phyloP scores from a whole-genome alignment of 2,329 filamentous ascomycete genomes.

The Fusarium agapanthi region DNA sequence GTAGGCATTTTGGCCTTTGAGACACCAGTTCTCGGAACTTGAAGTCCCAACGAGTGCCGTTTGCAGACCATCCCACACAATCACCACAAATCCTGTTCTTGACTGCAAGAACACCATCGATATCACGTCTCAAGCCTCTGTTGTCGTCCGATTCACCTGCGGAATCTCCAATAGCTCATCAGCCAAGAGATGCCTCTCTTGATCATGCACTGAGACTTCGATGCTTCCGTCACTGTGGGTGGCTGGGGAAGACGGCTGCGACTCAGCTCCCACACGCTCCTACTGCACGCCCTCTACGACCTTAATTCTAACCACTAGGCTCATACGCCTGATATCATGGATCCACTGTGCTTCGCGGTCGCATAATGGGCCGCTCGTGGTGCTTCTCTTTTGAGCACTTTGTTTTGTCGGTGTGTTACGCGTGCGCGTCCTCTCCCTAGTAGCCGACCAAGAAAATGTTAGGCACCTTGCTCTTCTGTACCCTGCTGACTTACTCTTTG shows the following conservation, averaged over 20 bases:
- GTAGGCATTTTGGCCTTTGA: neutral
- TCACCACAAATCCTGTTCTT: slow-evolving; percentile 17
- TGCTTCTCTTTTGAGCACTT: slow-evolving; percentile 39
- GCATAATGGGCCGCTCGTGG: slow-evolving; percentile 46
- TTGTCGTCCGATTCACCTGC: slow-evolving; percentile 33
- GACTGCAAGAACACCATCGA: slow-evolving; percentile 19
- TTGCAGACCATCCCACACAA: slow-evolving; percentile 20
- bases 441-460: slow-evolving; percentile 20
- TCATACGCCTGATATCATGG: slow-evolving; percentile 39
- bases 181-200: slow-evolving; percentile 31
- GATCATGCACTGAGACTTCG: slow-evolving; percentile 16
- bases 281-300: slow-evolving; percentile 30
- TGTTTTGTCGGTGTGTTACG: slow-evolving; percentile 50
- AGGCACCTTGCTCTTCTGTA: slow-evolving; percentile 24
- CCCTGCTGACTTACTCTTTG: slow-evolving; percentile 37
- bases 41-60: slow-evolving; percentile 9
- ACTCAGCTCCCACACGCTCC: slow-evolving; percentile 36
- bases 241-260: slow-evolving; percentile 36
- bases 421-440: slow-evolving; percentile 42
- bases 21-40: slow-evolving; percentile 15
- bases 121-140: slow-evolving; percentile 24
- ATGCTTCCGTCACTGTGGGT: slow-evolving; percentile 33
- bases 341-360: slow-evolving; percentile 49
- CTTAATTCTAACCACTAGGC: slow-evolving; percentile 38
- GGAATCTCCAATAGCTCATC: slow-evolving; percentile 31